Percentiles rank a stretch among this genome's conserved stretches.
Conservation (phyloP, 441 rosid species). For the Viola pubescens region DNA sequence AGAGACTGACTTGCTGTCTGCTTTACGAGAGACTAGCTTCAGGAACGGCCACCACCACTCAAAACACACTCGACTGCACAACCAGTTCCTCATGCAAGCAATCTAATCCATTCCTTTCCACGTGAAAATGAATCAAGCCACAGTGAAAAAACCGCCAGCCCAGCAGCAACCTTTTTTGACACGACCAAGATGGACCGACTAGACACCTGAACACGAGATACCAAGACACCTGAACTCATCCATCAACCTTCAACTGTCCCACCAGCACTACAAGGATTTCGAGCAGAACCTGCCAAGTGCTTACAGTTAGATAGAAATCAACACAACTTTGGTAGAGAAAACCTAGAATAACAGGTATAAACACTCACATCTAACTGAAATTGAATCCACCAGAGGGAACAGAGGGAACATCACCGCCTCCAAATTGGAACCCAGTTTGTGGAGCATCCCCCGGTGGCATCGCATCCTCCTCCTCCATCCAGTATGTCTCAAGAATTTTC, state of each 20-base stretch:
- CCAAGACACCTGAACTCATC: constrained; percentile 24
- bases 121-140: constrained; percentile 10
- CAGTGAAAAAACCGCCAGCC: constrained; percentile 11
- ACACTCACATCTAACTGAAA: constrained; percentile 32
- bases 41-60: constrained; percentile 2
- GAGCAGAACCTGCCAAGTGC: constrained; percentile 21
- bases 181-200: constrained; percentile 19
- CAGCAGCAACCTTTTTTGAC: constrained; percentile 11
- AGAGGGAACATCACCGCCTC: constrained; percentile 43
- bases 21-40: constrained; percentile 13
- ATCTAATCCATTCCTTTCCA: constrained; percentile 3
- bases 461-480: constrained; percentile 79
- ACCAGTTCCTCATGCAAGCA: constrained; percentile 12
- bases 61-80: constrained; percentile 16
- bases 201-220: constrained; percentile 18
- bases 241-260: constrained; percentile 3
- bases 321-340: neutral
- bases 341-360: neutral
- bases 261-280: neutral
- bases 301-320: no score
- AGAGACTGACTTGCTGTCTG: constrained; percentile 2
- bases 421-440: constrained; percentile 55
- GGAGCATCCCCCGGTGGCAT: constrained; percentile 55
- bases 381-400: constrained; percentile 82
- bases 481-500: constrained; percentile 70